These are phyloP conservation scores for Rhododendron griersonianum DNA, from an alignment of 148 eudicot species.

Conservation along the genomic window DNA sequence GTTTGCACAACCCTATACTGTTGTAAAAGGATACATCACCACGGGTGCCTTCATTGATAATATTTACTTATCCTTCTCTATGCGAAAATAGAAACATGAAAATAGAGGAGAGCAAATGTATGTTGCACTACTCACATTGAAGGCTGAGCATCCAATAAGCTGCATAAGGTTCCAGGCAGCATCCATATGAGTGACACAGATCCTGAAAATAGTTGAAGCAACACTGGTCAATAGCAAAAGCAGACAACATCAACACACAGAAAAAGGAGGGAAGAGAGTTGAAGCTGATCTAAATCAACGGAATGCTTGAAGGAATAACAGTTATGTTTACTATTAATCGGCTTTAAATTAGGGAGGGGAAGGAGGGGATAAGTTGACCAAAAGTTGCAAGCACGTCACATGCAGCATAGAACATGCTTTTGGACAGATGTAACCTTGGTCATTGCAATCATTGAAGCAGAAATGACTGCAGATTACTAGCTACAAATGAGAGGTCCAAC, in stretches of 20 bases:
- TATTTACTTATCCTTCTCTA: not conserved
- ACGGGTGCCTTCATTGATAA: not conserved
- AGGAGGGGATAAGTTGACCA: not conserved
- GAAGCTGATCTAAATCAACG: not conserved
- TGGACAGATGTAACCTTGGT: not conserved
- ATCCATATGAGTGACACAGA: conserved; percentile 57
- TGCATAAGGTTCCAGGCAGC: conserved; percentile 62
- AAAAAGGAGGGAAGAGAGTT: not conserved
- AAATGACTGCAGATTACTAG: not conserved
- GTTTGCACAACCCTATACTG: too few relatives aligned
- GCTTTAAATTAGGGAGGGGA: not conserved
- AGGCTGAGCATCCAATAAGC: conserved; percentile 45
- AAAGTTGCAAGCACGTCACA: not conserved
- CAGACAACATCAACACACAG: not conserved
- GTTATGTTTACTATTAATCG: not conserved
- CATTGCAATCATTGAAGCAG: not conserved
- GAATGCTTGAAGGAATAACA: not conserved
- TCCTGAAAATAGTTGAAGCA: conserved; percentile 35
- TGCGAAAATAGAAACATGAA: not conserved
- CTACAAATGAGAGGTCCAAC: not conserved
- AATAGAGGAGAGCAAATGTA: not conserved
- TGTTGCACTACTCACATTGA: conserved; percentile 52
- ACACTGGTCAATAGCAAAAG: not conserved
- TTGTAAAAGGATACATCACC: not conserved
- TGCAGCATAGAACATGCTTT: not conserved